Evolutionary conservation across 2,329 filamentous ascomycete species (phyloP), one percentile per base, ranked within the genome.

Genomic region (Xylariaceae sp.): DNA sequence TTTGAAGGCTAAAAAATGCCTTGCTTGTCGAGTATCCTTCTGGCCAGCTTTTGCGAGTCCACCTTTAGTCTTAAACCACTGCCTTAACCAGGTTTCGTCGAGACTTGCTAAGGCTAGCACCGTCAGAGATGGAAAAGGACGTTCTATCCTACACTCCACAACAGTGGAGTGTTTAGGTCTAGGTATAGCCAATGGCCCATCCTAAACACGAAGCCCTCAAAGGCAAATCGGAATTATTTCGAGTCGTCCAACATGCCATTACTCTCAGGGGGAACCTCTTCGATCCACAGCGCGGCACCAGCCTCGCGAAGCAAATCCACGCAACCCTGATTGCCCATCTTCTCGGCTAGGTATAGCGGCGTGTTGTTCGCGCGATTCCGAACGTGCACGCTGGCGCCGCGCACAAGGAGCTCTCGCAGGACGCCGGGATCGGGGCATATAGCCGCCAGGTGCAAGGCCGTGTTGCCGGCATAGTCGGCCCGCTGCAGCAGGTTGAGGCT

Each of bases 391-490:
- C 78, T 81, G n/a, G 77, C 78, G 6, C 81, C 81, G 14, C 71
- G 66, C 29, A 66, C 66, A 9, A 85, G 67, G 32, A 85, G 62
- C 53, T 78, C 74, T 16, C 70, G 64, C 51, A 83, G 62, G 19
- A 84, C 70, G n/a, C 67, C 66, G 1, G 66, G 61, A 41, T 72
- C 67, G 13, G 75, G 51, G 1, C 70, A 68, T 4, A 78, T 69
- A 19, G 75, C 73, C 1, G 75, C 76, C 2, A 79, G 68, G 53
- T 79, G 76, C 26, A 77, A 62, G 3, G 70, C 71, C 17, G 86
- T 90, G 63, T 90, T 92, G 32, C 86, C 85, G 14, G 83, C 84
- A 58, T 90, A 90, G 63, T 92, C 86, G 19, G 77, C 75, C 47
- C 81, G 80, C 55, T 85, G 85, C 31, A 92, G 70, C 14, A 92